Percentiles rank a stretch among this genome's conserved stretches.
Conservation (phyloP, 371 early-diverging fungal genomes). For the Rhizopus delemar region DNA sequence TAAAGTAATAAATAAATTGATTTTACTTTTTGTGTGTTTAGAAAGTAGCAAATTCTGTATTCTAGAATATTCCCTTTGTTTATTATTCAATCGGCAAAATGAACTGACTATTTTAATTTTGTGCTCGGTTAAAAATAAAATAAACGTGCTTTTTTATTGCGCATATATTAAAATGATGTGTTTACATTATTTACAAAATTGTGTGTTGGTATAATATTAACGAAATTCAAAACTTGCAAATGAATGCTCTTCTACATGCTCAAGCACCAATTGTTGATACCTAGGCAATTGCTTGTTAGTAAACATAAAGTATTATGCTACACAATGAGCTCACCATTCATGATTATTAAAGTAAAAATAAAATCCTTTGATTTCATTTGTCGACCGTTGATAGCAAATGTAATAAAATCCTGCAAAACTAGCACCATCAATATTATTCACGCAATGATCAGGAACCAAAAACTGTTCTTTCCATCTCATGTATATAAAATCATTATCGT, state of each 20-base stretch:
- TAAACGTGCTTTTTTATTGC: no score
- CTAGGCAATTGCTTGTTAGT: conserved; percentile 21
- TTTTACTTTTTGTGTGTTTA: no score
- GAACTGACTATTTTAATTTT: no score
- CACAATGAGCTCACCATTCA: conserved; percentile 58
- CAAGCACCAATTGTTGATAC: conserved; percentile 79
- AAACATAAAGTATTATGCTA: not conserved
- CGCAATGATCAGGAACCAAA: conserved; percentile 91
- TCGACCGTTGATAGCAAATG: conserved; percentile 81
- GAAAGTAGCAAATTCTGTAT: no score
- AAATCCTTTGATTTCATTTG: conserved; percentile 81
- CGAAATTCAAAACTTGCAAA: conserved; percentile 70
- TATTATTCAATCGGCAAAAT: no score
- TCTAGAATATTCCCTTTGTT: no score
- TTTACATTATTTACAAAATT: not conserved
- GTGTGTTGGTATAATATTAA: conserved; percentile 29
- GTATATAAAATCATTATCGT: conserved; percentile 76
- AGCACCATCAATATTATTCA: conserved; percentile 84
- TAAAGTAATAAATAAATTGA: no score
- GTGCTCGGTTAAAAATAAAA: no score
- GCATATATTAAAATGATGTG: no score
- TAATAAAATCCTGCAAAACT: conserved; percentile 96
- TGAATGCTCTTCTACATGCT: conserved; percentile 59
- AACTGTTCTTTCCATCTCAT: conserved; percentile 99
- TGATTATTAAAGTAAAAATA: conserved; percentile 81